These are phyloP conservation scores for Moringa oleifera DNA, from an alignment of 345 rosid genomes.

Conservation along the genomic window DNA sequence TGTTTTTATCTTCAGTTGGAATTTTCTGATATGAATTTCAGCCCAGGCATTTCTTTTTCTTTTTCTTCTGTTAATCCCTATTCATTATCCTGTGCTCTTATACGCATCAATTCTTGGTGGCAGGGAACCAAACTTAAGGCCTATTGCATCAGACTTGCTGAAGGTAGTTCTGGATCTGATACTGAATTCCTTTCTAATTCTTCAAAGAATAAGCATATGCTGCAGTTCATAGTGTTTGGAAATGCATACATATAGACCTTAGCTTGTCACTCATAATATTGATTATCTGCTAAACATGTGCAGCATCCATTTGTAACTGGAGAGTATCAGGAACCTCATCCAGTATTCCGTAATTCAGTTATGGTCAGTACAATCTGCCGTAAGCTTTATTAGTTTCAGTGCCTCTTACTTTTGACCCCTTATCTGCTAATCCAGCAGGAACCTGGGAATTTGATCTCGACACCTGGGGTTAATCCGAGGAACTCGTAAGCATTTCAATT, in stretches of 20 bases:
- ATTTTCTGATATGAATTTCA: neutral
- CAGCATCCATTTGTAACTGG: constrained; percentile 89
- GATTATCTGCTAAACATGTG: constrained; percentile 23
- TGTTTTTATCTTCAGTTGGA: neutral
- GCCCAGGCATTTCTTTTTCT: too few relatives aligned
- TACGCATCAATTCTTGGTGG: constrained; percentile 17
- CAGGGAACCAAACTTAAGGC: constrained; percentile 85
- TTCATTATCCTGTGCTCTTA: neutral
- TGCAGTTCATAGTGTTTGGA: neutral
- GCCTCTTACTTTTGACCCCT: constrained; percentile 16
- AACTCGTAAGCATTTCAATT: constrained; percentile 50
- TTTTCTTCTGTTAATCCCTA: neutral
- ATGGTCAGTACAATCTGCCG: constrained; percentile 34
- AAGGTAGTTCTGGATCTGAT: constrained; percentile 40
- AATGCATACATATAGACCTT: neutral
- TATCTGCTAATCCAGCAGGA: constrained; percentile 39
- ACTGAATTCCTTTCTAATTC: neutral
- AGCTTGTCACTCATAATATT: constrained; percentile 12
- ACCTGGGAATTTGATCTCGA: constrained; percentile 37
- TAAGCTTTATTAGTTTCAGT: constrained; percentile 12
- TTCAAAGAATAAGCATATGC: constrained; percentile 1
- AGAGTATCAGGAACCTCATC: constrained; percentile 44
- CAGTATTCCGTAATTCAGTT: constrained; percentile 35
- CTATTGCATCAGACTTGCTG: constrained; percentile 67
- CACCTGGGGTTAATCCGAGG: constrained; percentile 38